These are phyloP conservation scores for Apocynum venetum DNA, from an alignment of 257 asterid genomes.

Conservation along the genomic window DNA sequence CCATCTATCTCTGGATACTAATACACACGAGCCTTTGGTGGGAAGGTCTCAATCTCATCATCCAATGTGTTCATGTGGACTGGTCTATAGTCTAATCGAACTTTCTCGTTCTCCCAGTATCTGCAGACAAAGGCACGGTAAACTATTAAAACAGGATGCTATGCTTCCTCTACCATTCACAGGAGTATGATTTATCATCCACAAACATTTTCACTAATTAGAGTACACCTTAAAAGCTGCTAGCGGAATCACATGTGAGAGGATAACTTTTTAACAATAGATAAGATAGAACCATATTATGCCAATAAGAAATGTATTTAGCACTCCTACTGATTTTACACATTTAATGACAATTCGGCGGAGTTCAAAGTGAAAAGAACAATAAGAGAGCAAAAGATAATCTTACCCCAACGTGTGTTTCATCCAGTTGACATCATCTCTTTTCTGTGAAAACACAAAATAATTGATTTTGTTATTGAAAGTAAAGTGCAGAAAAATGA, in stretches of 20 bases:
- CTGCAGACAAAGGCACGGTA: conserved; percentile 36
- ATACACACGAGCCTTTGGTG: conserved; percentile 89
- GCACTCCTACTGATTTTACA: not conserved
- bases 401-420: conserved; percentile 88
- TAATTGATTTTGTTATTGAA: conserved; percentile 17
- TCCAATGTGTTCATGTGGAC: conserved; percentile 88
- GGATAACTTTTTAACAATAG: not conserved
- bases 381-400: not conserved
- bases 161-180: not conserved
- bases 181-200: not conserved
- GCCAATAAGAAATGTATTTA: not conserved
- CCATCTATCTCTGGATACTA: conserved; percentile 16
- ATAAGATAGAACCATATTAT: not conserved
- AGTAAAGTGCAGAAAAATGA: conserved; percentile 1
- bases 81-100: conserved; percentile 69
- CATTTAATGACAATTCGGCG: not conserved
- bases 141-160: not conserved
- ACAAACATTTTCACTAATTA: not conserved
- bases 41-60: conserved; percentile 76
- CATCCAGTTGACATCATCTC: conserved; percentile 96
- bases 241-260: not conserved
- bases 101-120: conserved; percentile 79
- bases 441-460: conserved; percentile 50
- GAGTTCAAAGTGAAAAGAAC: not conserved
- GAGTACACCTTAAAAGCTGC: not conserved